Evolutionary conservation across 257 asterid genomes (phyloP).

Genomic region (Rehmannia glutinosa): DNA sequence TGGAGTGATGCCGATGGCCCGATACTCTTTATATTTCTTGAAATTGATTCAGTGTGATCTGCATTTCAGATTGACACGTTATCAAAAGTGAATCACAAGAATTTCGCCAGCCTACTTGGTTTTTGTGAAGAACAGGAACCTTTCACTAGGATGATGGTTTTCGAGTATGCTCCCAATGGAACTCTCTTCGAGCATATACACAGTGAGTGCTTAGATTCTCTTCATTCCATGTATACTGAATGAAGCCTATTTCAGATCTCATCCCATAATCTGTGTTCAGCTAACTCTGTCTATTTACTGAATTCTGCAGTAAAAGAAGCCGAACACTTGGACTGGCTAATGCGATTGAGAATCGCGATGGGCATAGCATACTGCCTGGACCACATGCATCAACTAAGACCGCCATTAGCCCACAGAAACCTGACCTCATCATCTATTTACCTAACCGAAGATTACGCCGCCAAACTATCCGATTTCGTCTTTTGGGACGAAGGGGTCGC

Average conservation of each 20-base stretch:
- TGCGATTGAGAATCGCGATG: constrained; percentile 73
- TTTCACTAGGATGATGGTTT: constrained; percentile 88
- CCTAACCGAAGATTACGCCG: constrained; percentile 82
- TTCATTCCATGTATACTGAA: not conserved
- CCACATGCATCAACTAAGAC: constrained; percentile 62
- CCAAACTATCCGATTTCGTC: constrained; percentile 68
- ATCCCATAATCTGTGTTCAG: not conserved
- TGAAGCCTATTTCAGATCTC: too few relatives aligned
- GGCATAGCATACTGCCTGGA: constrained; percentile 84
- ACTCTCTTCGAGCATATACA: constrained; percentile 89
- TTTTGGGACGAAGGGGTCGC: constrained; percentile 49
- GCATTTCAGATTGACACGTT: constrained; percentile 55
- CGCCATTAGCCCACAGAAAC: constrained; percentile 56
- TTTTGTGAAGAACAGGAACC: constrained; percentile 74
- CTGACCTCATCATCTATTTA: constrained; percentile 61
- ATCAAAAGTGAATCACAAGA: constrained; percentile 82
- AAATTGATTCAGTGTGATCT: too few relatives aligned
- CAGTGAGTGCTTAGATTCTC: constrained; percentile 43
- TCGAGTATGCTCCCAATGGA: constrained; percentile 93
- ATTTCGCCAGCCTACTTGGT: constrained; percentile 76
- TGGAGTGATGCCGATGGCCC: too few relatives aligned
- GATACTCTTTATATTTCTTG: too few relatives aligned
- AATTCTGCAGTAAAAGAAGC: constrained; percentile 96
- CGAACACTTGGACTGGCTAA: constrained; percentile 81
- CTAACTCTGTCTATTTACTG: too few relatives aligned